These are phyloP conservation scores for Candida tetrigidarum DNA, from an alignment of 1,139 yeast genomes.

Conservation along the genomic window DNA sequence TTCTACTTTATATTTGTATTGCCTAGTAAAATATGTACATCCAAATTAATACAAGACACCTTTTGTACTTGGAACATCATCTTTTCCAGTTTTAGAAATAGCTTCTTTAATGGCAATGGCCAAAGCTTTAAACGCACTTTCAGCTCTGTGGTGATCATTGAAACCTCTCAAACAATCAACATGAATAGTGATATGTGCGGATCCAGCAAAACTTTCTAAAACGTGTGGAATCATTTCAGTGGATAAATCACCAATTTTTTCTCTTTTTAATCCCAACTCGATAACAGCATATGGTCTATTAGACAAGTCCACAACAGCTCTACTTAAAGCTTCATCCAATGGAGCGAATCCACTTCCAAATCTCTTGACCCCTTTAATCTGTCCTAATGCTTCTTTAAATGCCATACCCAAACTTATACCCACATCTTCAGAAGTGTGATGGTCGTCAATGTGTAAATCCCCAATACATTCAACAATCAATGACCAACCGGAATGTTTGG, in stretches of 20 bases:
- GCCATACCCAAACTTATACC: constrained; percentile 92
- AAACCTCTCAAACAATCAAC: constrained; percentile 93
- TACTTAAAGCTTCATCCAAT: constrained; percentile 89
- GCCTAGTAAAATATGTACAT: no score
- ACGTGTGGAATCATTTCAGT: constrained; percentile 99
- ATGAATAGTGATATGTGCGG: constrained; percentile 88
- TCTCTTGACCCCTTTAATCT: constrained; percentile 86
- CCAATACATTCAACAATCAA: constrained; percentile 88
- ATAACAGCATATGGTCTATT: constrained; percentile 92
- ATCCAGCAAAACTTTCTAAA: constrained; percentile 89
- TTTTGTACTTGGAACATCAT: constrained; percentile 95
- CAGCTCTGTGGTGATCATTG: constrained; percentile 97
- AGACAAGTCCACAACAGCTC: constrained; percentile 94
- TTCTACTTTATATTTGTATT: not conserved
- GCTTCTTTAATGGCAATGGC: constrained; percentile 94
- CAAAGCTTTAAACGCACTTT: constrained; percentile 93
- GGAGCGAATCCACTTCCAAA: constrained; percentile 98
- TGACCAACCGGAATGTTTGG: constrained; percentile 98
- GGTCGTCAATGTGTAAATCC: constrained; percentile 95
- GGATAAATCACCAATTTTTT: constrained; percentile 88
- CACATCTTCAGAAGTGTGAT: constrained; percentile 95
- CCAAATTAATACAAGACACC: constrained; percentile 83
- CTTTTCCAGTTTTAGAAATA: constrained; percentile 75
- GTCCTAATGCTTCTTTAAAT: constrained; percentile 88
- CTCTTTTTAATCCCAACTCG: constrained; percentile 88